Conservation (phyloP, 2,329 filamentous ascomycete genomes). For the Knufia petricola region DNA sequence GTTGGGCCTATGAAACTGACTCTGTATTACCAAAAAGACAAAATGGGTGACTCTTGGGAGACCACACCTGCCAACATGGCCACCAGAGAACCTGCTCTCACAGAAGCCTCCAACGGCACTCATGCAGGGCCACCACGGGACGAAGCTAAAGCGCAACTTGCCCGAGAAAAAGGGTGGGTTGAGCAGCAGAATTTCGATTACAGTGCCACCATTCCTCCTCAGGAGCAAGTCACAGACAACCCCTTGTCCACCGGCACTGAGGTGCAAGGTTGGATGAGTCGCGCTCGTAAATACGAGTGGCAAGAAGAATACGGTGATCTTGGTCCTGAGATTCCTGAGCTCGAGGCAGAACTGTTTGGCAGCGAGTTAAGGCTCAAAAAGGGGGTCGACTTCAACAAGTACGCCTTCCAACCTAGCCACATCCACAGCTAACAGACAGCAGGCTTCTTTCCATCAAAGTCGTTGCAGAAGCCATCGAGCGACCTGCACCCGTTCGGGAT, state of each 20-base stretch:
- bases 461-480: conserved; percentile 39
- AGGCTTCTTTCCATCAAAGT: conserved; percentile 43
- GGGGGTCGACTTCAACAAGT: conserved; percentile 58
- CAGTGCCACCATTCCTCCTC: neutral
- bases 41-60: conserved; percentile 2
- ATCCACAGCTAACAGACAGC: conserved; percentile 11
- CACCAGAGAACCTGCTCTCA: neutral
- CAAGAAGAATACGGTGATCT: conserved; percentile 77
- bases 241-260: neutral
- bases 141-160: conserved; percentile 10
- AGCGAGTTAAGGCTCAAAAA: conserved; percentile 40
- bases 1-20: too few species aligned
- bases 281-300: conserved; percentile 70
- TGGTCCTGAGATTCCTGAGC: conserved; percentile 57
- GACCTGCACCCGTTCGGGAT: conserved; percentile 40
- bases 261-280: conserved; percentile 39
- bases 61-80: neutral
- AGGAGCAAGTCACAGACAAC: neutral
- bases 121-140: conserved; percentile 3
- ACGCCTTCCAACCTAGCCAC: conserved; percentile 26
- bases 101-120: conserved; percentile 7
- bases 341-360: conserved; percentile 69
- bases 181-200: conserved; percentile 16
- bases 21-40: neutral
- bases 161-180: conserved; percentile 15